These are phyloP conservation scores for Thelonectria rubi DNA, from an alignment of 2,329 filamentous ascomycete species.

Conservation along the genomic window DNA sequence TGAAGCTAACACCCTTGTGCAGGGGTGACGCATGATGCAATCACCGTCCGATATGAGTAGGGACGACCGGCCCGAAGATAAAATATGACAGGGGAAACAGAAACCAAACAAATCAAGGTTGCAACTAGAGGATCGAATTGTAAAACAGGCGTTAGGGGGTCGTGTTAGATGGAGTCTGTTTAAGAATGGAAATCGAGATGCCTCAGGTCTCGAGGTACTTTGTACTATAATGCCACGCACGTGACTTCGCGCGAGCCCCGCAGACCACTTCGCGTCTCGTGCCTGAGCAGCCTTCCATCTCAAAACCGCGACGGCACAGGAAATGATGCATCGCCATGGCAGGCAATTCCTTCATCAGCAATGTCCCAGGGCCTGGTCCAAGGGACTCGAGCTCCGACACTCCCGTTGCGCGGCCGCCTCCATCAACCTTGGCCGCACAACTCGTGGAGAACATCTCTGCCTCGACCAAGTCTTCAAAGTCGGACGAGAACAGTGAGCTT, in stretches of 20 bases:
- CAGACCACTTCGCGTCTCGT: conserved; percentile 30
- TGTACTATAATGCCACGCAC: conserved; percentile 19
- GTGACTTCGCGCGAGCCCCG: conserved; percentile 37
- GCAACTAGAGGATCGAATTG: not conserved
- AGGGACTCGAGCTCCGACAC: conserved; percentile 30
- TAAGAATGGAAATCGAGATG: not conserved
- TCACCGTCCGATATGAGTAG: conserved; percentile 48
- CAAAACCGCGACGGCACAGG: conserved; percentile 7
- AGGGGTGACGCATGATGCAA: conserved; percentile 51
- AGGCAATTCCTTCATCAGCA: conserved; percentile 34
- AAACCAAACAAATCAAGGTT: not conserved
- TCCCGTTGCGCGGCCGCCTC: conserved; percentile 55
- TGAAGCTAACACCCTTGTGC: conserved; percentile 22
- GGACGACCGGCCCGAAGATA: not conserved
- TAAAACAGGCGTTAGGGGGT: conserved; percentile 15
- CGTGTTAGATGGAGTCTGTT: not conserved
- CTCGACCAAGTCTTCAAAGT: conserved; percentile 67
- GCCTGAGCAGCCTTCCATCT: not conserved
- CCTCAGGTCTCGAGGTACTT: not conserved
- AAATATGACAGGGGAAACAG: not conserved
- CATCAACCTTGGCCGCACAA: conserved; percentile 88
- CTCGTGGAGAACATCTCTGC: conserved; percentile 83
- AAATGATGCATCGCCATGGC: conserved; percentile 46
- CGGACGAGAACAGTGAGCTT: conserved; percentile 77
- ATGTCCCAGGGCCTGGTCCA: conserved; percentile 29